A percentile compares a stretch with the other conserved stretches of the same genome.
Evolutionary conservation across 352 stramenopile genomes (phyloP).

Genomic region (Globisporangium paroecandrum): DNA sequence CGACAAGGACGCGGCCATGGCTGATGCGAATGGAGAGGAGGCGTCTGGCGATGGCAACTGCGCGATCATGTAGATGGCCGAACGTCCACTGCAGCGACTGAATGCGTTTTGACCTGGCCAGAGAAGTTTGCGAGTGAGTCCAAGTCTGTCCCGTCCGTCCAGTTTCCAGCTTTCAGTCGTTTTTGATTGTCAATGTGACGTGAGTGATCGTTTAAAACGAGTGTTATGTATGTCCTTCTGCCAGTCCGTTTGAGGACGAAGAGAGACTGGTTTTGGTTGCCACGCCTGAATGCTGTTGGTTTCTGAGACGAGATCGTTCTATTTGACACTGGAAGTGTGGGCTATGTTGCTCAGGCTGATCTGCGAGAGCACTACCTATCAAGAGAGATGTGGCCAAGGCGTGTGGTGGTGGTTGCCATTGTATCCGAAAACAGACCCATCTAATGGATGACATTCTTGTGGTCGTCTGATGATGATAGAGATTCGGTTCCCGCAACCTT

Average conservation of each 20-base stretch:
- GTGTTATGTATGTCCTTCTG: background rate
- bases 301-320: too few relatives aligned
- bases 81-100: background rate
- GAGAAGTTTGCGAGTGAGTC: background rate
- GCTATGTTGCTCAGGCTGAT: too few relatives aligned
- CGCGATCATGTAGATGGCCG: conserved; percentile 13
- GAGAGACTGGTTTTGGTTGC: background rate
- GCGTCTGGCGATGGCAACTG: conserved; percentile 6
- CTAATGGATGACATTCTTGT: too few relatives aligned
- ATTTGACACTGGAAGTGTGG: too few relatives aligned
- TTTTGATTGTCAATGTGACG: background rate
- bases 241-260: background rate
- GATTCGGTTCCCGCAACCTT: too few relatives aligned
- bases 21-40: background rate
- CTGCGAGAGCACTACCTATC: too few relatives aligned
- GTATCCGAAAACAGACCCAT: too few relatives aligned
- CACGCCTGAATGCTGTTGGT: too few relatives aligned
- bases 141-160: background rate
- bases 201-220: background rate
- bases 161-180: background rate
- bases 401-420: too few relatives aligned
- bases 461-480: too few relatives aligned
- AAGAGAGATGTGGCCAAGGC: too few relatives aligned
- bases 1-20: background rate
- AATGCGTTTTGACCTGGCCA: background rate